Evolutionary conservation across 495 filamentous ascomycete genomes (phyloP).

Genomic region (Talaromyces thailandensis): DNA sequence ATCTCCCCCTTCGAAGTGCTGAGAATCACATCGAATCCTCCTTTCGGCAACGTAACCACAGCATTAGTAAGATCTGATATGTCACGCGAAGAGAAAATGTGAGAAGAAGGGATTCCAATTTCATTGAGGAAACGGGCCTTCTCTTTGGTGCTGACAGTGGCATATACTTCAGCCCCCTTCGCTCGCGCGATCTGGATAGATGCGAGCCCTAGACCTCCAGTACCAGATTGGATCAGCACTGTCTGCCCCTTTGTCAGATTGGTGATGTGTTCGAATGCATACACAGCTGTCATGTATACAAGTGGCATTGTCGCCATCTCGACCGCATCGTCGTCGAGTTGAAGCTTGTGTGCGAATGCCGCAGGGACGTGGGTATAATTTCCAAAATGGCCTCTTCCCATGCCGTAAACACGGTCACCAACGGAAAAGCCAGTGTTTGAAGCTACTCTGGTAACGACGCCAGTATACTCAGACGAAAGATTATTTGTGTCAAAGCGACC

Average conservation of each 20-base stretch:
- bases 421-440: too few species aligned
- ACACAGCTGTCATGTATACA: slow-evolving; percentile 43
- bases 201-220: slow-evolving; percentile 8
- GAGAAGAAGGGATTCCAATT: neutral
- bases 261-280: slow-evolving; percentile 27
- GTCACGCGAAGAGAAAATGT: neutral
- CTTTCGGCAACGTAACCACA: too few species aligned
- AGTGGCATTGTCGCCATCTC: neutral
- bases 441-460: too few species aligned
- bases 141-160: neutral
- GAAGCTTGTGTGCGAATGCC: too few species aligned
- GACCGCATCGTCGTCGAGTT: too few species aligned
- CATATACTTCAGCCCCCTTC: slow-evolving; percentile 5
- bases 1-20: slow-evolving; percentile 28
- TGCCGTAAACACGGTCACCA: too few species aligned
- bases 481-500: neutral
- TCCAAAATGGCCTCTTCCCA: too few species aligned
- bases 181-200: slow-evolving; percentile 12
- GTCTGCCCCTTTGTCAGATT: neutral
- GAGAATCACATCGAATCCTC: slow-evolving; percentile 41
- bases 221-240: slow-evolving; percentile 9
- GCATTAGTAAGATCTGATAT: neutral
- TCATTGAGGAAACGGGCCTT: neutral
- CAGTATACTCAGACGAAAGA: too few species aligned
- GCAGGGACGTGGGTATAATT: too few species aligned